Conservation (phyloP, 352 stramenopile genomes). For the Phytophthora pseudosyringae region DNA sequence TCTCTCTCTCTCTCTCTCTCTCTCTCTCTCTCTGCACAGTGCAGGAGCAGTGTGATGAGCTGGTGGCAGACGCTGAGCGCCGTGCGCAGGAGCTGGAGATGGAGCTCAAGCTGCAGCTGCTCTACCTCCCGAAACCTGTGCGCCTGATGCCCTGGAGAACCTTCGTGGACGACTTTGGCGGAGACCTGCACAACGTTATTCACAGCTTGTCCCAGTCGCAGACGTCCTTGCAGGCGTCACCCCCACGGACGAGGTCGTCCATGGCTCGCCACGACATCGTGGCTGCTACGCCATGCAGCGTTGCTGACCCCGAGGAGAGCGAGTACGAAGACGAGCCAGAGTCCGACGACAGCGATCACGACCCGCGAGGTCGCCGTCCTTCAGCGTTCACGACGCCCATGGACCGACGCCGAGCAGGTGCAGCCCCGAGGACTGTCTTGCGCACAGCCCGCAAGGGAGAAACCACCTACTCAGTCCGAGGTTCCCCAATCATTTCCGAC, state of each 20-base stretch:
- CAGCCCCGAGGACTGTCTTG: constrained; percentile 47
- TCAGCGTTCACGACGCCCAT: constrained; percentile 55
- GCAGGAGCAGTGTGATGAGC: constrained; percentile 65
- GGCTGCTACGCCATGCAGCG: constrained; percentile 46
- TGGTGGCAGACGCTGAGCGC: constrained; percentile 58
- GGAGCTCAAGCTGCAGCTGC: constrained; percentile 83
- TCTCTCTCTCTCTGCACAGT: constrained; percentile 39
- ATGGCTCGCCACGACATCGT: constrained; percentile 44
- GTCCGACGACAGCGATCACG: constrained; percentile 6
- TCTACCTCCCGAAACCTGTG: constrained; percentile 74
- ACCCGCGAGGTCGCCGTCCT: constrained; percentile 27
- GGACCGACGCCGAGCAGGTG: constrained; percentile 21
- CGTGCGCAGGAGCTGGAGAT: constrained; percentile 70
- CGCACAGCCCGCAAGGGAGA: constrained; percentile 78
- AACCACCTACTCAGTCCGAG: constrained; percentile 69
- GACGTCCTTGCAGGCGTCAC: constrained; percentile 16
- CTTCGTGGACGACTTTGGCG: constrained; percentile 81
- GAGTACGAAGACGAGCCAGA: constrained; percentile 16
- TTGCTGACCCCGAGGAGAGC: constrained; percentile 26
- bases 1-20: not conserved
- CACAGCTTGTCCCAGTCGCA: constrained; percentile 58
- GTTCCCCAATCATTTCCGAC: constrained; percentile 70
- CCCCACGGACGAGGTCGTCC: constrained; percentile 15
- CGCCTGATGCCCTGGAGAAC: constrained; percentile 82
- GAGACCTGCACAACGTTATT: constrained; percentile 75